Evolutionary conservation across 805 yeast genomes (phyloP).

Genomic region (Grigorovia jiainica): DNA sequence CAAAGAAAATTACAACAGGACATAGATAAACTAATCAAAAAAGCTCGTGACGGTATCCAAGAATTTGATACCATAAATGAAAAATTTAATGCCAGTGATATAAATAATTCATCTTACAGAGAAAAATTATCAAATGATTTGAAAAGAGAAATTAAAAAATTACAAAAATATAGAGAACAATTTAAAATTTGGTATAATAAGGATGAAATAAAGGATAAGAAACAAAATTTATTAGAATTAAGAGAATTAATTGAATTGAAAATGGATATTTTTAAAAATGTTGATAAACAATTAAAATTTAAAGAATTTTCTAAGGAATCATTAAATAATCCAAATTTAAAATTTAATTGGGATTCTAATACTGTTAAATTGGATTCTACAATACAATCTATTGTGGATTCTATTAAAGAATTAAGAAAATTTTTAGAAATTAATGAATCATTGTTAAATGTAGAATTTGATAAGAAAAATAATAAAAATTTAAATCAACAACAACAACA

Average conservation of each 20-base stretch:
- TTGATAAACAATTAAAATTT: constrained; percentile 86
- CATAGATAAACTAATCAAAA: constrained; percentile 86
- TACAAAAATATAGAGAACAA: constrained; percentile 90
- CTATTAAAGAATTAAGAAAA: constrained; percentile 69
- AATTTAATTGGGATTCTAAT: too few species aligned
- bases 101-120: constrained; percentile 65
- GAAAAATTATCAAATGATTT: constrained; percentile 88
- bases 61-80: constrained; percentile 81
- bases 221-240: constrained; percentile 53
- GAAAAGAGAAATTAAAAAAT: constrained; percentile 88
- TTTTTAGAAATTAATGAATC: constrained; percentile 76
- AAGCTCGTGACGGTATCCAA: constrained; percentile 84
- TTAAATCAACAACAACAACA: not conserved
- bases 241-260: constrained; percentile 60
- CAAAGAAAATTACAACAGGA: constrained; percentile 49
- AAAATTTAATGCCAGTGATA: constrained; percentile 67
- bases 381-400: constrained; percentile 52
- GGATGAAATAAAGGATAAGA: constrained; percentile 76
- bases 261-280: constrained; percentile 93
- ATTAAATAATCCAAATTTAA: constrained; percentile 54
- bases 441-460: constrained; percentile 38
- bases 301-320: constrained; percentile 94
- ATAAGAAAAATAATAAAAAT: constrained; percentile 10
- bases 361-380: too few species aligned
- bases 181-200: constrained; percentile 91